phyloP scores from a whole-genome alignment of 2,329 filamentous ascomycete species.

The Neofusicoccum sp. region DNA sequence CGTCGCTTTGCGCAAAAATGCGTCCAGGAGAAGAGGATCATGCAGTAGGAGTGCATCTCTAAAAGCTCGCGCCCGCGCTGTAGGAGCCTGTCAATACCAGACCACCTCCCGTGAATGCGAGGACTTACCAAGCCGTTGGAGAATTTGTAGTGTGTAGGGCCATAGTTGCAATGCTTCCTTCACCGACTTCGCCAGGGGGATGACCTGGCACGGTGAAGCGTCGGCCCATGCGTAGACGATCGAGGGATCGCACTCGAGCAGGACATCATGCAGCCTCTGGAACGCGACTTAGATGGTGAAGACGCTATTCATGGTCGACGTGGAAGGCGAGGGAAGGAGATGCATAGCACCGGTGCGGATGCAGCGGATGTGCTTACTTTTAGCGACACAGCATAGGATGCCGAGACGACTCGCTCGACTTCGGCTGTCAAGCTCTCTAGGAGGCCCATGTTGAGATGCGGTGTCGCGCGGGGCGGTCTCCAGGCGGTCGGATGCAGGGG shows the following conservation, averaged over 20 bases:
- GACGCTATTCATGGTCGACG: not conserved
- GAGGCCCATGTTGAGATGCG: conserved; percentile 16
- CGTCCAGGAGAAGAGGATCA: conserved; percentile 35
- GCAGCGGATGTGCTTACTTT: conserved; percentile 42
- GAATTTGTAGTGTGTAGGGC: conserved; percentile 52
- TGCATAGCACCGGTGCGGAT: conserved; percentile 28
- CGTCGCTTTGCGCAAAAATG: conserved; percentile 37
- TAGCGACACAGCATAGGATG: conserved; percentile 54
- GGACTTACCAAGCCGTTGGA: conserved; percentile 51
- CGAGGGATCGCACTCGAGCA: conserved; percentile 34
- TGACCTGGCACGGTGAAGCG: conserved; percentile 48
- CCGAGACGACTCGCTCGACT: conserved; percentile 50
- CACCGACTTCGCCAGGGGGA: conserved; percentile 39
- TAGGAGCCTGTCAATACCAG: not conserved
- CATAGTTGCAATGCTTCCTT: conserved; percentile 55
- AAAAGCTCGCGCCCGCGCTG: conserved; percentile 26
- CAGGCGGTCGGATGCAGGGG: not conserved
- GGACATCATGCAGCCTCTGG: conserved; percentile 41
- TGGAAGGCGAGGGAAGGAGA: not conserved
- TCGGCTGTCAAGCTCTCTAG: conserved; percentile 40
- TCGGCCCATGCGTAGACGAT: conserved; percentile 50
- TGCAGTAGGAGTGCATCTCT: conserved; percentile 33
- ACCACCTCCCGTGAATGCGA: no score
- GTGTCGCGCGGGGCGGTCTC: not conserved
- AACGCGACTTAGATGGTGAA: not conserved